Conservation (phyloP, 352 stramenopile species). For the Peronospora destructor region DNA sequence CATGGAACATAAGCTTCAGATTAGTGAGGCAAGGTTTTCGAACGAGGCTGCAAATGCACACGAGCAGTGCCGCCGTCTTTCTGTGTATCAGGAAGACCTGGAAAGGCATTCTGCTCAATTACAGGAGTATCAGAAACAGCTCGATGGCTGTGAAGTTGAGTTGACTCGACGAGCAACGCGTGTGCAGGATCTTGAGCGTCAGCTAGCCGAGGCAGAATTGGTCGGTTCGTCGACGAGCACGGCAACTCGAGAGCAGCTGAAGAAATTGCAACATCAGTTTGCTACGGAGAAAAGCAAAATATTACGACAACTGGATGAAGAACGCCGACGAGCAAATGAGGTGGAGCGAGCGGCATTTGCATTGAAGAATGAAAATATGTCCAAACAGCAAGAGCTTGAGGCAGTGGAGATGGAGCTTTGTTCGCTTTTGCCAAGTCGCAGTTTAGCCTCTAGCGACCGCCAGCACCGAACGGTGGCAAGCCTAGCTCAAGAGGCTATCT, state of each 20-base stretch:
- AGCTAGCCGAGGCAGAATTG: constrained; percentile 29
- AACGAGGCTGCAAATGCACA: constrained; percentile 33
- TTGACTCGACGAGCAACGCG: constrained; percentile 21
- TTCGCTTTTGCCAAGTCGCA: constrained; percentile 13
- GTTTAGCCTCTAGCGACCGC: constrained; percentile 4
- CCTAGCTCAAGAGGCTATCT: constrained; percentile 32
- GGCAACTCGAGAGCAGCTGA: constrained; percentile 31
- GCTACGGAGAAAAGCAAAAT: constrained; percentile 43
- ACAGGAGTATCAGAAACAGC: constrained; percentile 29
- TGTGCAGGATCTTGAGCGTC: constrained; percentile 40
- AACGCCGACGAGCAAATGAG: constrained; percentile 32
- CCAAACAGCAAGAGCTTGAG: constrained; percentile 34
- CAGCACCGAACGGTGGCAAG: constrained; percentile 11
- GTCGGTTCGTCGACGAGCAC: constrained; percentile 33
- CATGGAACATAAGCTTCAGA: constrained; percentile 39
- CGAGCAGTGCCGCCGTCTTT: constrained; percentile 31
- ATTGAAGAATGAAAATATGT: constrained; percentile 30
- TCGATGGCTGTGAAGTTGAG: constrained; percentile 22
- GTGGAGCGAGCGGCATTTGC: constrained; percentile 20
- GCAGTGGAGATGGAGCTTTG: constrained; percentile 37
- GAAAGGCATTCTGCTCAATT: constrained; percentile 17
- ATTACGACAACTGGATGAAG: constrained; percentile 34
- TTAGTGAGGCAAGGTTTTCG: constrained; percentile 31
- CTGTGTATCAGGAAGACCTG: constrained; percentile 23
- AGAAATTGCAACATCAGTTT: constrained; percentile 34